Evolutionary conservation across 192 early-diverging fungal genomes (phyloP).

Genomic region (Gaertneriomyces sp.): DNA sequence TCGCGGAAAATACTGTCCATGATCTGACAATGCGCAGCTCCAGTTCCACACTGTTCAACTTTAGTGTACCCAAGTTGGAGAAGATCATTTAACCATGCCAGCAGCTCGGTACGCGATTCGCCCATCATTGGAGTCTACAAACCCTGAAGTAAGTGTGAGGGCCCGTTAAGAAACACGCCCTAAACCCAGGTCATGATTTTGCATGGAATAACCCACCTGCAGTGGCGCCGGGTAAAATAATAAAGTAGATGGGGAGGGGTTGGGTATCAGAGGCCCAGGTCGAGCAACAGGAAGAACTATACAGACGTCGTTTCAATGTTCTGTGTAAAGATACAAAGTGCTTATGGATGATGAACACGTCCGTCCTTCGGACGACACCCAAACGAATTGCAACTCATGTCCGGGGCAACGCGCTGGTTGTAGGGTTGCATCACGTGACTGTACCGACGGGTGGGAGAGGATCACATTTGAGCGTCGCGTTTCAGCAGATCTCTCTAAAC

Average conservation of each 20-base stretch:
- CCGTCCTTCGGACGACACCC: no score
- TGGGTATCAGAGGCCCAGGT: background rate
- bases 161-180: background rate
- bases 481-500: no score
- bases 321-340: no score
- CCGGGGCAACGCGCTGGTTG: no score
- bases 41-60: slow-evolving; percentile 92
- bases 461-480: no score
- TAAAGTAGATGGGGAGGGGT: background rate
- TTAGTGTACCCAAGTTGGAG: slow-evolving; percentile 86
- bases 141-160: background rate
- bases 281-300: background rate
- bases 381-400: no score
- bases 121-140: slow-evolving; percentile 53
- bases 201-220: background rate
- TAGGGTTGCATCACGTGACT: no score
- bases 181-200: background rate
- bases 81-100: slow-evolving; percentile 95
- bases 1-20: slow-evolving; percentile 69
- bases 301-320: background rate
- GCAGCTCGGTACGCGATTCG: slow-evolving; percentile 84
- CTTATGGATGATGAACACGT: no score
- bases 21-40: slow-evolving; percentile 74
- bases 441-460: no score
- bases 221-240: background rate